Conservation (phyloP, 2,329 filamentous ascomycete species). For the Cladosporium velox region DNA sequence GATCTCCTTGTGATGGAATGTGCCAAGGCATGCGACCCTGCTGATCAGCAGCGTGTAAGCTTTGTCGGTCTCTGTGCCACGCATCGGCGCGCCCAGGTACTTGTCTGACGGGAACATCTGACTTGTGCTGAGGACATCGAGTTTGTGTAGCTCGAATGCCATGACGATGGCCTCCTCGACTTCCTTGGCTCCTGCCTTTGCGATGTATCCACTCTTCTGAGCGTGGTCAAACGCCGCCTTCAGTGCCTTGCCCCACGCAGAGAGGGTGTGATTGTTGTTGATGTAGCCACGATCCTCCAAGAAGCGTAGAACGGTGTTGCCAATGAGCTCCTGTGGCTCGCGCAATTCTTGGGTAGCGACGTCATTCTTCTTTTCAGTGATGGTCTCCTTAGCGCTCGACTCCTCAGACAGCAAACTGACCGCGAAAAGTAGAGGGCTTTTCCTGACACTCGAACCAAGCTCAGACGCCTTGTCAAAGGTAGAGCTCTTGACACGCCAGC, state of each 20-base stretch:
- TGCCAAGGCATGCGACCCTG: conserved; percentile 79
- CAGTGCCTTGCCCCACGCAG: conserved; percentile 79
- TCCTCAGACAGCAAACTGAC: conserved; percentile 65
- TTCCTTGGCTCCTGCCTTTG: conserved; percentile 56
- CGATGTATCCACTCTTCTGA: conserved; percentile 43
- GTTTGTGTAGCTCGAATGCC: conserved; percentile 80
- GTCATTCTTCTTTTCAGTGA: conserved; percentile 47
- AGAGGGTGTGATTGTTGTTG: conserved; percentile 75
- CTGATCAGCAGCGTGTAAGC: conserved; percentile 79
- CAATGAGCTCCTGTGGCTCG: conserved; percentile 62
- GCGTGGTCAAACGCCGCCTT: conserved; percentile 53
- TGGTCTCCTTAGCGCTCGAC: conserved; percentile 69
- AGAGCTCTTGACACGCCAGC: conserved; percentile 67
- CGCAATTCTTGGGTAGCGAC: conserved; percentile 56
- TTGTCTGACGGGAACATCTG: conserved; percentile 57
- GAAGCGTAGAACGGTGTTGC: conserved; percentile 84
- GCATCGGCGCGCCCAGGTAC: conserved; percentile 60
- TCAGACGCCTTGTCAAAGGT: conserved; percentile 7
- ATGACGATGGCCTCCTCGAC: conserved; percentile 79
- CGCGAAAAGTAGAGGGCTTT: conserved; percentile 49
- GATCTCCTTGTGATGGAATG: conserved; percentile 77
- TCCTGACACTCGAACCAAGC: conserved; percentile 25
- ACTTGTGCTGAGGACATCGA: conserved; percentile 74
- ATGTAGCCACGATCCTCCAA: conserved; percentile 86
- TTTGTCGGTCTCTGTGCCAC: conserved; percentile 69